These are phyloP conservation scores for Alternaria tenuissima DNA, from an alignment of 2,329 filamentous ascomycete species.

Conservation along the genomic window DNA sequence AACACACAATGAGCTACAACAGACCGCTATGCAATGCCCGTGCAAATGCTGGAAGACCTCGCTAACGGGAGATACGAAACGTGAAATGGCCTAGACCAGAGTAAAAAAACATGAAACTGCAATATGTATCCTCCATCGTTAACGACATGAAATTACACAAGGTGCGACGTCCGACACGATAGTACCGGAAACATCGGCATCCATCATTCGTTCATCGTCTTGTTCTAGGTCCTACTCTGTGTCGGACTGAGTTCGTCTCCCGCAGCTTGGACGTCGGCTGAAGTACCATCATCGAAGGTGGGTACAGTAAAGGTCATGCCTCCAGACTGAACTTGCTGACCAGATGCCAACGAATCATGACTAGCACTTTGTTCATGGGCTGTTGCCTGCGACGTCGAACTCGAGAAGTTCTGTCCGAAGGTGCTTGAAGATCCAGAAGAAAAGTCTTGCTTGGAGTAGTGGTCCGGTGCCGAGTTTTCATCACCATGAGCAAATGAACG, in stretches of 20 bases:
- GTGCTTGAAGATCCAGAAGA: constrained; percentile 11
- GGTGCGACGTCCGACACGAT: background rate
- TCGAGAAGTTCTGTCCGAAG: constrained; percentile 8
- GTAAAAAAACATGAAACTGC: background rate
- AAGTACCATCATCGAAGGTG: constrained; percentile 23
- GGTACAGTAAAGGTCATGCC: constrained; percentile 30
- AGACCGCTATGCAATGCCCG: constrained; percentile 29
- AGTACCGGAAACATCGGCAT: constrained; percentile 1
- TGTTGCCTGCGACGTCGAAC: constrained; percentile 4
- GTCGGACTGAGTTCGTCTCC: constrained; percentile 22
- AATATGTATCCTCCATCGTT: constrained; percentile 1
- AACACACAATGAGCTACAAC: constrained; percentile 1
- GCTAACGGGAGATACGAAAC: background rate
- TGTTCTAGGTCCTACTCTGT: constrained; percentile 11
- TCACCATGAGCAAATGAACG: constrained; percentile 8
- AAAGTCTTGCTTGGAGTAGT: constrained; percentile 10
- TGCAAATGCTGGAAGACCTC: constrained; percentile 24
- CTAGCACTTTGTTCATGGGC: background rate
- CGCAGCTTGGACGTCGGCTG: background rate
- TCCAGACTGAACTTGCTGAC: constrained; percentile 21
- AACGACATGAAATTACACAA: background rate
- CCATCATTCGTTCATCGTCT: background rate
- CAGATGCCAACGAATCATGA: constrained; percentile 2
- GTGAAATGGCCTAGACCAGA: background rate
- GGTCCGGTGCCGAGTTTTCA: constrained; percentile 5